Evolutionary conservation across 306 rosid genomes (phyloP).

Genomic region (Amphicarpaea edgeworthii): DNA sequence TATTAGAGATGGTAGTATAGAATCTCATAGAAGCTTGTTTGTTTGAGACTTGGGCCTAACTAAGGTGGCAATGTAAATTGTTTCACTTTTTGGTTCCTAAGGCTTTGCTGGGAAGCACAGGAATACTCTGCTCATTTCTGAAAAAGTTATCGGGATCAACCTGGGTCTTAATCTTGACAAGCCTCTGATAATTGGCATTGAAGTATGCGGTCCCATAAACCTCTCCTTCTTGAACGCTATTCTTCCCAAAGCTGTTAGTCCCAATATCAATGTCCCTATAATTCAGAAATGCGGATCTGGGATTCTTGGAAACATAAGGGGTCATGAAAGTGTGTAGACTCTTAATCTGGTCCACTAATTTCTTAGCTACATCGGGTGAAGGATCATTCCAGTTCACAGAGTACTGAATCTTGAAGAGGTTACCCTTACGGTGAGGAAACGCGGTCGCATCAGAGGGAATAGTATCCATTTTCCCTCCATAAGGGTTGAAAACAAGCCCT

Average conservation of each 20-base stretch:
- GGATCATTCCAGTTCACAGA: constrained; percentile 65
- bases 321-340: constrained; percentile 64
- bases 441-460: constrained; percentile 57
- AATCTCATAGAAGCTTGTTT: too few species aligned
- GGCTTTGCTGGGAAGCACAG: constrained; percentile 14
- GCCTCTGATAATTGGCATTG: constrained; percentile 60
- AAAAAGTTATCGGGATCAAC: constrained; percentile 78
- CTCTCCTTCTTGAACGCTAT: constrained; percentile 58
- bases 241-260: constrained; percentile 40
- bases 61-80: too few species aligned
- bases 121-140: constrained; percentile 83
- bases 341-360: constrained; percentile 37
- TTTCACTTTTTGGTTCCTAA: too few species aligned
- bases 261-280: constrained; percentile 87
- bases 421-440: constrained; percentile 83
- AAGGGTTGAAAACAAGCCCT: constrained; percentile 56
- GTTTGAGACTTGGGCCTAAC: too few species aligned
- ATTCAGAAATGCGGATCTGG: constrained; percentile 54
- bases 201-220: constrained; percentile 73
- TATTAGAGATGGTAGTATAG: too few species aligned
- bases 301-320: constrained; percentile 70
- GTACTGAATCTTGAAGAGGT: constrained; percentile 70
- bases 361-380: constrained; percentile 36
- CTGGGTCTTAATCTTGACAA: constrained; percentile 64
- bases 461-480: constrained; percentile 54